Evolutionary conservation across 495 filamentous ascomycete species (phyloP), one percentile per base, ranked within the genome.

Genomic region (Aspergillus asperescens): DNA sequence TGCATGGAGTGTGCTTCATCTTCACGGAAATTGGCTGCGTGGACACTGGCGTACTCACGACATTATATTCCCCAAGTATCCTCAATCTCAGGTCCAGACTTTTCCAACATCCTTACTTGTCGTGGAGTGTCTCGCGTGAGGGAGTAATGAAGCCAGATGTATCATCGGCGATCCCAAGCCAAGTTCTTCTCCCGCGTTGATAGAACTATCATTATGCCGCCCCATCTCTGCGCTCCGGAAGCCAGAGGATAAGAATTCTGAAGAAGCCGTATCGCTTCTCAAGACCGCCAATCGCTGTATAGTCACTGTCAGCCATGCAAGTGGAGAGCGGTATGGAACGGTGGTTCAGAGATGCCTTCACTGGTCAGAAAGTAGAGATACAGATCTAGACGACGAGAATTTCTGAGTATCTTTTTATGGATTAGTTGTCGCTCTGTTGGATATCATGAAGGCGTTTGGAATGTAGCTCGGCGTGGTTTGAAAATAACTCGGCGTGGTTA

Each of bases 161-260:
- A 22, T 47, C 44, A 16, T 47, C 44, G 13, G 19, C 28, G 8
- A 32, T 66, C 43, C 57, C 56, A 43, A 64, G 56, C 46, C 32
- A 61, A 20, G 46, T 58, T 18, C 53, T 71, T 4, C 65, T 67
- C 28, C 58, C 65, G 59, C 60, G 1, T 60, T 71, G 15, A 57
- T 68, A 6, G 70, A 71, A 46, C 56, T 71, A 25, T 70, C 66
- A 34, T 58, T 70, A 16, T 66, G 67, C n/a, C 53, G 50, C 28
- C 55, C 57, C 0, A 15, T 71, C 3, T 48, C 52, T n/a, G 40
- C 48, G 4, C 53, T 71, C 20, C 20, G 51, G 5, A 53, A 2
- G n/a, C 42, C 57, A 3, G 55, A 61, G 28, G 67, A 73, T 20
- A 48, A 50, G 1, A 54, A 62, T 41, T 27, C 16, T 8, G 43